Conservation (phyloP, 441 rosid species). For the Monsonia emarginata region DNA sequence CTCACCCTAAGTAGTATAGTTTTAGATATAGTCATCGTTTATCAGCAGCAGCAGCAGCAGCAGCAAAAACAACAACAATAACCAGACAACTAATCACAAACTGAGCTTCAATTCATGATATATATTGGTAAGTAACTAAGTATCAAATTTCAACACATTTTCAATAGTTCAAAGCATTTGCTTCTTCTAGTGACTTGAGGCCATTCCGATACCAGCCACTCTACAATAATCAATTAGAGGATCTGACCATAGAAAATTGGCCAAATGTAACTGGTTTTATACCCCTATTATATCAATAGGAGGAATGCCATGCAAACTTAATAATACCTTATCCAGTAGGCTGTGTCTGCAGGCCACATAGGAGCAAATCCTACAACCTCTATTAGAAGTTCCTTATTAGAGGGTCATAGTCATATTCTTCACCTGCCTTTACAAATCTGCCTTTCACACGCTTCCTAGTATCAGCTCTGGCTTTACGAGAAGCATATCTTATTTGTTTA, state of each 20-base stretch:
- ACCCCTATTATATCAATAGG: not conserved
- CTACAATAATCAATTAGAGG: not conserved
- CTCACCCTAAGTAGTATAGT: not conserved
- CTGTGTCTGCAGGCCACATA: not conserved
- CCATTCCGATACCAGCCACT: not conserved
- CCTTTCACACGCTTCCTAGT: not conserved
- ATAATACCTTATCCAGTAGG: not conserved
- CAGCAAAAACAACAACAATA: not conserved
- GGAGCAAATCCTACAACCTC: not conserved
- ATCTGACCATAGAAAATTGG: not conserved
- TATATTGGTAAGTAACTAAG: not conserved
- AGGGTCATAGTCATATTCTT: conserved; percentile 6
- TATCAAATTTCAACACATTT: not conserved
- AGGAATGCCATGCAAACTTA: not conserved
- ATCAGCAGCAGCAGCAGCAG: too few relatives aligned
- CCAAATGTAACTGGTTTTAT: not conserved
- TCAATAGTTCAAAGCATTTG: not conserved
- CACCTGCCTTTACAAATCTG: not conserved
- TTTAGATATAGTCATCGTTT: too few relatives aligned
- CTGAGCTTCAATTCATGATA: too few relatives aligned
- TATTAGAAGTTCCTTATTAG: conserved; percentile 1
- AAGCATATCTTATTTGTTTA: not conserved
- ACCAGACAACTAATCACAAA: too few relatives aligned
- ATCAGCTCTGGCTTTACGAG: not conserved
- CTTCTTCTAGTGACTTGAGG: not conserved